phyloP scores from a whole-genome alignment of 192 early-diverging fungal genomes.

The Phycomyces blakesleeanus region DNA sequence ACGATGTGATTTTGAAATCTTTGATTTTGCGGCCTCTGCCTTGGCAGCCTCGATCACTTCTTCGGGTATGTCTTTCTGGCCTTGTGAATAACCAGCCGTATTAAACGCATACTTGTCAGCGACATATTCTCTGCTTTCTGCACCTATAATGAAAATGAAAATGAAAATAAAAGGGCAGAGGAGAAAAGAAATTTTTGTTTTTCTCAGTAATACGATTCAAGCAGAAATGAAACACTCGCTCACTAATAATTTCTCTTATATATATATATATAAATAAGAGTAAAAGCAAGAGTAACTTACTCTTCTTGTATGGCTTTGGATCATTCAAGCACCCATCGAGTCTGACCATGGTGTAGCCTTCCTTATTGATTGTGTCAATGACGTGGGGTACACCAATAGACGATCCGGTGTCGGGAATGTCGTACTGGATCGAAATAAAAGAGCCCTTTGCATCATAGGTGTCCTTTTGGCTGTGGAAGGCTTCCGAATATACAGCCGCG shows the following conservation, averaged over 20 bases:
- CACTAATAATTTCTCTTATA: no score
- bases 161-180: no score
- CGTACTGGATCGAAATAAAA: constrained; percentile 46
- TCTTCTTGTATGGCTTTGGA: constrained; percentile 42
- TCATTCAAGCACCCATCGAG: constrained; percentile 50
- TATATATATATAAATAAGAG: neutral
- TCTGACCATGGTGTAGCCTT: constrained; percentile 51
- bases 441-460: constrained; percentile 46
- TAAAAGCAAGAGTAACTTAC: constrained; percentile 6
- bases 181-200: no score
- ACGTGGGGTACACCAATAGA: constrained; percentile 36
- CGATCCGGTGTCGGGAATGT: constrained; percentile 45
- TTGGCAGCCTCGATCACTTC: constrained; percentile 5
- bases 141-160: constrained; percentile 23
- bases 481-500: constrained; percentile 34
- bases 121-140: constrained; percentile 33
- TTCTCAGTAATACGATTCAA: no score
- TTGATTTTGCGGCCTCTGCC: neutral
- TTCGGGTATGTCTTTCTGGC: constrained; percentile 28
- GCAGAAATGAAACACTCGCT: no score
- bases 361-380: constrained; percentile 40
- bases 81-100: constrained; percentile 36
- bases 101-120: constrained; percentile 42
- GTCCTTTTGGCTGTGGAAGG: constrained; percentile 43
- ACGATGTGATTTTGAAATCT: neutral